These are phyloP conservation scores for Byssochlamys sp. DNA, from an alignment of 2,329 filamentous ascomycete species.

Conservation along the genomic window DNA sequence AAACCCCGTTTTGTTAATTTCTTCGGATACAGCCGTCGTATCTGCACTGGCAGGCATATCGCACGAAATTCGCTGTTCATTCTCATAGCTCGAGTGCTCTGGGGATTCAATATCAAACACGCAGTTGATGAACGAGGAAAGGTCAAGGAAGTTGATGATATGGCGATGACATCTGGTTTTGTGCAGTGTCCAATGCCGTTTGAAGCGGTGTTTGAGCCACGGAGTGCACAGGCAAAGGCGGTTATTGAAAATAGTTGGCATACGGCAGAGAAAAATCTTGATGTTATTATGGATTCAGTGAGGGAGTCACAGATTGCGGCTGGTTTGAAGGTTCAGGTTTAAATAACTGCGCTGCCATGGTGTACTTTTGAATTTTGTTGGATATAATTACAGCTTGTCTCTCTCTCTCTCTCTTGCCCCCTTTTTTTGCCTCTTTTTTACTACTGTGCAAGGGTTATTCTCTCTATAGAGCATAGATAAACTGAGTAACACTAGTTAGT, in stretches of 20 bases:
- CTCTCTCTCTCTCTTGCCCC: too few species aligned
- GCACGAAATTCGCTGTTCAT: constrained; percentile 36
- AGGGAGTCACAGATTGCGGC: constrained; percentile 2
- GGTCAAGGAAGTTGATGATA: constrained; percentile 12
- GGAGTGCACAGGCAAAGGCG: constrained; percentile 10
- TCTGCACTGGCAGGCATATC: constrained; percentile 31
- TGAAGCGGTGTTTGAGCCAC: constrained; percentile 15
- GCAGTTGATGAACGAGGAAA: constrained; percentile 13
- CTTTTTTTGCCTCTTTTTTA: too few species aligned
- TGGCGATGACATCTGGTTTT: constrained; percentile 13
- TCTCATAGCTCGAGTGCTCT: constrained; percentile 50
- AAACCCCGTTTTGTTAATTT: constrained; percentile 47
- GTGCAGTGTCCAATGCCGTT: constrained; percentile 16
- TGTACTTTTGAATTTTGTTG: too few species aligned
- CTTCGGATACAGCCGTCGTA: constrained; percentile 48
- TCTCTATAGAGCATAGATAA: too few species aligned
- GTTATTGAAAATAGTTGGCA: constrained; percentile 15
- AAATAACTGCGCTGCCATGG: not conserved
- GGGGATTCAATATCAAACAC: constrained; percentile 19
- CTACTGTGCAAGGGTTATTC: too few species aligned
- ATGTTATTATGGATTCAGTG: constrained; percentile 7
- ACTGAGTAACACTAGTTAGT: too few species aligned
- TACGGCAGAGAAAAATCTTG: constrained; percentile 11
- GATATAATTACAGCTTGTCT: too few species aligned
- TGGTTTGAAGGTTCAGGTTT: constrained; percentile 3